These are phyloP conservation scores for Populus hybrid DNA, from an alignment of 441 rosid genomes.

Conservation along the genomic window DNA sequence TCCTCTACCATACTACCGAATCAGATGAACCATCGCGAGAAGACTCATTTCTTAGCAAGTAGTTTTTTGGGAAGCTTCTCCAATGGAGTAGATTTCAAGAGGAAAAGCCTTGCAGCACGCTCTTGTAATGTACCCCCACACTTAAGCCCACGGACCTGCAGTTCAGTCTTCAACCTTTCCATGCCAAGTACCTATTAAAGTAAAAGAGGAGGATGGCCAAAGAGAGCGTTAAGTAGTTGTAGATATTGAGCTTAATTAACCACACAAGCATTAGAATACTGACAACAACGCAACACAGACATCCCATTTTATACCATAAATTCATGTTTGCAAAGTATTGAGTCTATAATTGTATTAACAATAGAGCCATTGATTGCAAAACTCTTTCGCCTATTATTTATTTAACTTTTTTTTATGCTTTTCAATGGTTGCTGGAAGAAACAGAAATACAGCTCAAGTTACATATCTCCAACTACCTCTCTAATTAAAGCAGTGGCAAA, in stretches of 20 bases:
- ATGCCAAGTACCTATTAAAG: conserved; percentile 64
- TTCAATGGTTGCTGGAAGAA: background rate
- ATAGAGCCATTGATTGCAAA: background rate
- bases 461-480: background rate
- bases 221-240: background rate
- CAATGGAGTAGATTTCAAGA: conserved; percentile 63
- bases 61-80: conserved; percentile 84
- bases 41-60: conserved; percentile 73
- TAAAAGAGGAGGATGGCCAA: background rate
- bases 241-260: background rate
- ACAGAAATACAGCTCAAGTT: background rate
- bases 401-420: background rate
- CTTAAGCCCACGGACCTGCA: conserved; percentile 70
- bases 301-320: background rate
- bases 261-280: too few relatives aligned
- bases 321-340: background rate
- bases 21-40: conserved; percentile 1
- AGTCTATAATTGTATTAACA: background rate
- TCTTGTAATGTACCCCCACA: conserved; percentile 90
- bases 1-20: background rate
- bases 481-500: background rate
- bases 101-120: conserved; percentile 84
- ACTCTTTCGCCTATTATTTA: background rate
- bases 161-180: conserved; percentile 80
- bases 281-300: background rate